Base-by-base conservation (phyloP, 768 basidiomycete species). In the Pleurotus tuoliensis region DNA sequence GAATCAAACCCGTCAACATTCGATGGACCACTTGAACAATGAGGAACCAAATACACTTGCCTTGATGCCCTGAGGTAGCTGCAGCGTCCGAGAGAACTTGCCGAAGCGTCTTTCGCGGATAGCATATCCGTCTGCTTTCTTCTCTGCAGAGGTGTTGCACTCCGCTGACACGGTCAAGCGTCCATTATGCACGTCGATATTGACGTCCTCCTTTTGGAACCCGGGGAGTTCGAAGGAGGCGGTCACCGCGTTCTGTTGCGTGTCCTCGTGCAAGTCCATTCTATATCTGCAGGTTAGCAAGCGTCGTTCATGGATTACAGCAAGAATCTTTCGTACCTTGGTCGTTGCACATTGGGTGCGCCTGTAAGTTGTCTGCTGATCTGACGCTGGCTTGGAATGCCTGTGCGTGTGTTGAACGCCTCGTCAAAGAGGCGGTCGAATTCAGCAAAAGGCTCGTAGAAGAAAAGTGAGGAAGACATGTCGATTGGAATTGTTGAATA, bases 171-270 rank as follows among this genome's bases (percentile, higher is more conserved):
- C 63, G 47, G 68, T 80, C 50, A 87, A 73, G 5, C 75, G 71
- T 56, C 78, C 76, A 57, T 81, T 73, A 58, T 77, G 76, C 24
- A 84, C 64, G 59, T 83, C 82, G 58, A 87, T 78, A 46, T 68
- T 65, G 45, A 87, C 71, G 59, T 85, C 71, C 50, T 83, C 78
- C 51, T 80, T 78, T 59, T 73, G 73, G 47, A 86, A 27, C 18
- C 83, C 83, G 2, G 85, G 84, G 15, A 87, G 70, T 62, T 87
- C 84, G 63, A 87, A 83, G 4, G 74, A 68, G 30, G 83, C 84
- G 2, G 79, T 82, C n/a, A 86, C 79, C 2, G 70, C 66, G 63
- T 83, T 83, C 47, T 61, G 68, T 16, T 76, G 71, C 0, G 62
- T 27, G 60, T 82, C 68, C 62, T 85, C 83, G 62, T 81, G 78